Percentiles rank a stretch among this genome's conserved stretches.
phyloP scores from a whole-genome alignment of 2,329 filamentous ascomycete species.

The Cordyceps farinosa region DNA sequence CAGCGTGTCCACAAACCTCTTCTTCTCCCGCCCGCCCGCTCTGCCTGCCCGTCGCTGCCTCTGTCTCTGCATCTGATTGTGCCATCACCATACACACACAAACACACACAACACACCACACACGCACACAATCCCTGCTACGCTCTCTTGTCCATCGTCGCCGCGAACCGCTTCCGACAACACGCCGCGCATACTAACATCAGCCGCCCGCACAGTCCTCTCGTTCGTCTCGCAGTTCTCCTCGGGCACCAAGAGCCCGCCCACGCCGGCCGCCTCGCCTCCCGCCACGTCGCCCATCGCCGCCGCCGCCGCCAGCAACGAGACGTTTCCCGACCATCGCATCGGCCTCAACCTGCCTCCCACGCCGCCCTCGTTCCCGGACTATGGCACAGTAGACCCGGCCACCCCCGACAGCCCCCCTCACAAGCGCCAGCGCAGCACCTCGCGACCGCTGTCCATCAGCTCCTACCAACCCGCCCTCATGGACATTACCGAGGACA shows the following conservation, averaged over 20 bases:
- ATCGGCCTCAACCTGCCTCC: constrained; percentile 36
- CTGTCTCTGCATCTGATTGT: not conserved
- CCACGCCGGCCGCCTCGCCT: constrained; percentile 45
- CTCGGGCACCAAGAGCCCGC: constrained; percentile 42
- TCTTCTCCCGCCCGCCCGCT: not conserved
- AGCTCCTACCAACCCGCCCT: constrained; percentile 80
- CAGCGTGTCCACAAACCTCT: too few relatives aligned
- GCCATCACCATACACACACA: not conserved
- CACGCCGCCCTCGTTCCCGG: constrained; percentile 37
- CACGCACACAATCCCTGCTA: not conserved
- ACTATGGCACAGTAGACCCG: constrained; percentile 31
- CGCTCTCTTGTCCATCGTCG: not conserved
- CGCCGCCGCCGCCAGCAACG: constrained; percentile 39
- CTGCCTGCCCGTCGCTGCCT: not conserved
- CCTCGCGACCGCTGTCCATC: constrained; percentile 77
- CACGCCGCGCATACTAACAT: not conserved
- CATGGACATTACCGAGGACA: constrained; percentile 82
- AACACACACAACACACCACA: not conserved
- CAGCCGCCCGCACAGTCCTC: constrained; percentile 55
- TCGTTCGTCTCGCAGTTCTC: constrained; percentile 87
- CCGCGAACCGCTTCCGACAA: not conserved
- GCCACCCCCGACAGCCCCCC: constrained; percentile 39
- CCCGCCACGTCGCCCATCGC: constrained; percentile 32
- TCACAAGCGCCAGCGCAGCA: constrained; percentile 43
- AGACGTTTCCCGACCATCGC: constrained; percentile 36